These are phyloP conservation scores for Aspergillus sergii DNA, from an alignment of 2,329 filamentous ascomycete genomes.

Conservation along the genomic window DNA sequence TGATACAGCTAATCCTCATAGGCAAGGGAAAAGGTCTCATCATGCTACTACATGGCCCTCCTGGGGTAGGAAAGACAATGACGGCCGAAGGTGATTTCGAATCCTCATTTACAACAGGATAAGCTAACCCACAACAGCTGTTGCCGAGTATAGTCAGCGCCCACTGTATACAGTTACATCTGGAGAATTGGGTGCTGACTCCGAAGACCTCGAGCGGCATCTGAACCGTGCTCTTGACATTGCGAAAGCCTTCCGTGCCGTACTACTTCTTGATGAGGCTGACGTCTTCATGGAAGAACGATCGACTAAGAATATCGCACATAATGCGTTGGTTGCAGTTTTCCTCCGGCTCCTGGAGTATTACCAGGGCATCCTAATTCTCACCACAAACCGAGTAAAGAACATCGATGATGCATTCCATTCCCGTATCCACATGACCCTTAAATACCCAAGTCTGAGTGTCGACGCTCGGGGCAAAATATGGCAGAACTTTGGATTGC, in stretches of 20 bases:
- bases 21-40: neutral
- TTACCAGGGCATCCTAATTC: conserved; percentile 4
- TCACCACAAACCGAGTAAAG: conserved; percentile 2
- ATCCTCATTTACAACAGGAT: neutral
- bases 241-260: conserved; percentile 10
- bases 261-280: conserved; percentile 17
- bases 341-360: conserved; percentile 6
- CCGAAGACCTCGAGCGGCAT: conserved; percentile 7
- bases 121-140: neutral
- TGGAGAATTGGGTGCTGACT: conserved; percentile 5
- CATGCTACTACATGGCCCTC: conserved; percentile 7
- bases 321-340: neutral
- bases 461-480: neutral
- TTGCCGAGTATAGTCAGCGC: conserved; percentile 8
- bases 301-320: neutral
- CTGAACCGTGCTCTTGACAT: conserved; percentile 8
- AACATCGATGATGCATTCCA: conserved; percentile 4
- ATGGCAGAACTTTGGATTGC: neutral
- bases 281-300: conserved; percentile 15
- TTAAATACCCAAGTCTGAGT: neutral
- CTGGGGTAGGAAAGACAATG: conserved; percentile 9
- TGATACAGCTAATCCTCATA: neutral
- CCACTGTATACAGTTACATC: conserved; percentile 6
- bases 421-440: neutral
- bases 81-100: conserved; percentile 9